Conservation (phyloP, 768 basidiomycete genomes). For the Phlebiopsis gigantea region DNA sequence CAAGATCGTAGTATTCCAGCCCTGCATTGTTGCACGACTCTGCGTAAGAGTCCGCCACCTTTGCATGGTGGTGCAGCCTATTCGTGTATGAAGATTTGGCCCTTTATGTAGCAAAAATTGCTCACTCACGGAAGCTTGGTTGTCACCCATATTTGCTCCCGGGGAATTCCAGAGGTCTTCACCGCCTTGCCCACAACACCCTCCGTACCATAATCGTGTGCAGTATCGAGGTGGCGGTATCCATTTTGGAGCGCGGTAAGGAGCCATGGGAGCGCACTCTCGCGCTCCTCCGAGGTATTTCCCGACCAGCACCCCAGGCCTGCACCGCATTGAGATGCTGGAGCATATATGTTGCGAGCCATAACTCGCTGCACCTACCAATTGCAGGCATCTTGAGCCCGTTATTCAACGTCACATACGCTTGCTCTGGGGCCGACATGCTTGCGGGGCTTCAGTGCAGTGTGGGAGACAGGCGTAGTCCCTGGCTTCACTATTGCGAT, state of each 20-base stretch:
- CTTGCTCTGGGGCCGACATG: background rate
- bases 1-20: conserved; percentile 28
- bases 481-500: background rate
- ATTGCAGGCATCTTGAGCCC: conserved; percentile 38
- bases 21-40: conserved; percentile 23
- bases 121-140: conserved; percentile 38
- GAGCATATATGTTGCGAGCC: too few relatives aligned
- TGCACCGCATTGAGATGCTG: conserved; percentile 13
- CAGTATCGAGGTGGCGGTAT: conserved; percentile 27
- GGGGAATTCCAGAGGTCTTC: conserved; percentile 49
- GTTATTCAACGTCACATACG: conserved; percentile 33
- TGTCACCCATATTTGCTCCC: conserved; percentile 65
- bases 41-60: conserved; percentile 25
- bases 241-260: conserved; percentile 35
- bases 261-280: conserved; percentile 33
- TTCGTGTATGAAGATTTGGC: background rate
- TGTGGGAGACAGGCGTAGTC: background rate
- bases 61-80: conserved; percentile 34
- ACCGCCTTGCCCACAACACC: conserved; percentile 20
- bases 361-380: conserved; percentile 21
- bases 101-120: too few relatives aligned
- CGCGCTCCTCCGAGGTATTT: conserved; percentile 28
- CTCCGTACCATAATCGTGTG: conserved; percentile 27
- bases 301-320: conserved; percentile 39
- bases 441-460: background rate